Base-by-base conservation (phyloP, 768 basidiomycete species). In the Xerocomellus amylosporus region DNA sequence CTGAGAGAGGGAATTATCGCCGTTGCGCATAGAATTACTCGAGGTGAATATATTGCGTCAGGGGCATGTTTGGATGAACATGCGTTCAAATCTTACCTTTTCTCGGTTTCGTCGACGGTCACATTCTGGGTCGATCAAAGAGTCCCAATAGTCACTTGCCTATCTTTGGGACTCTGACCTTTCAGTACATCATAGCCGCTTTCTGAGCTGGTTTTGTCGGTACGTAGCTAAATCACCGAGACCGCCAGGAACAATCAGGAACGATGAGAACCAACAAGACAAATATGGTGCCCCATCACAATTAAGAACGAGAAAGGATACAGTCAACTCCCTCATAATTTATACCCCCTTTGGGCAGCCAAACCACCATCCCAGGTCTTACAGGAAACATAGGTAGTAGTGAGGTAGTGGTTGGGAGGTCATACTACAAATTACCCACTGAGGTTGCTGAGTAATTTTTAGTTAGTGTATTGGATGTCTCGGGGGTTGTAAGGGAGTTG, bases 271-370 rank as follows among this genome's bases (percentile, higher is more conserved):
- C 38, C 39, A 54, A 42, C 44, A 55, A 31, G 46, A 71, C 58
- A 68, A 70, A 69, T 71, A 47, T 70, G 49, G 65, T 45, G 58
- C 49, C 51, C 37, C 61, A 66, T 71, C 63, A 61, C 61, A 68
- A 71, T 70, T 67, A 68, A 61, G 55, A 59, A 59, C 65, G 30
- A 59, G 62, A 67, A 69, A 54, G 65, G 67, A 64, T 66, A 61
- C 53, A 30, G 28, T 28, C 26, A 28, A 28, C 7, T 28, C 26
- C 7, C 26, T 28, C 8, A 8, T 28, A 28, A 28, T 7, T 1
- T 6, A 5, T 28, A 28, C 26, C 7, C 5, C 26, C n/a, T 28
- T 28, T 28, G 26, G 26, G 26, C 26, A 28, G 26, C 26, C 26
- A 28, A 28, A 28, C 3, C 26, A 8, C 8, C 7, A 28, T 24